Evolutionary conservation across 768 basidiomycete genomes (phyloP).

Genomic region (Leucosporidium scottii): DNA sequence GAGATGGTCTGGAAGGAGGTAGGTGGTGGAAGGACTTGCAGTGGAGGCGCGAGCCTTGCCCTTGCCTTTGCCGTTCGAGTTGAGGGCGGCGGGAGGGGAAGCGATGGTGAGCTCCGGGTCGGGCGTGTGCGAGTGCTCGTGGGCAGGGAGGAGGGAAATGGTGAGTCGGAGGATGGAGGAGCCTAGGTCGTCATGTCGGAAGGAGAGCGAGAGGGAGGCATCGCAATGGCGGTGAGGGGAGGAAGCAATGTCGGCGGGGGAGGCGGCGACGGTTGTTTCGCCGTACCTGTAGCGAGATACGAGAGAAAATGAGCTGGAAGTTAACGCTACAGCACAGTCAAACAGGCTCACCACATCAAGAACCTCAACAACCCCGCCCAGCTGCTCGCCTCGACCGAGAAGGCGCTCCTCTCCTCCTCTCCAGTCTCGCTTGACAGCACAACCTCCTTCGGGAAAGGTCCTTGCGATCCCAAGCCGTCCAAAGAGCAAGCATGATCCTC

Average conservation of each 20-base stretch:
- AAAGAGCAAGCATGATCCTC: constrained; percentile 15
- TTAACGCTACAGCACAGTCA: too few species aligned
- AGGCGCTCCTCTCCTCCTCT: constrained; percentile 6
- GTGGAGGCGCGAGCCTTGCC: constrained; percentile 9
- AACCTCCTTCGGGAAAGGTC: constrained; percentile 5
- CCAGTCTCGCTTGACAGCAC: constrained; percentile 2
- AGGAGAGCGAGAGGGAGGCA: constrained; percentile 19
- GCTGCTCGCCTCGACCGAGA: constrained; percentile 19
- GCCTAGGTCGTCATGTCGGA: constrained; percentile 23
- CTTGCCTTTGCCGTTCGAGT: constrained; percentile 6
- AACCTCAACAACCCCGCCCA: constrained; percentile 21
- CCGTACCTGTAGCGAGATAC: constrained; percentile 9
- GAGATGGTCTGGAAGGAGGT: constrained; percentile 24
- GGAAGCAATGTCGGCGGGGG: background rate
- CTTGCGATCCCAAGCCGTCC: constrained; percentile 3
- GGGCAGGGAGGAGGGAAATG: constrained; percentile 10
- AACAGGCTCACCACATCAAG: constrained; percentile 29
- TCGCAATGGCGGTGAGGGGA: constrained; percentile 10
- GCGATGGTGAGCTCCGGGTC: constrained; percentile 18
- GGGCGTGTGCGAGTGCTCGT: constrained; percentile 1
- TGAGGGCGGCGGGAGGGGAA: background rate
- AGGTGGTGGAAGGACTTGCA: background rate
- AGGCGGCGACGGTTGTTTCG: constrained; percentile 11
- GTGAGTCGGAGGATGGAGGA: constrained; percentile 14
- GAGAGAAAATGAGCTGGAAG: too few species aligned